Evolutionary conservation across 176 grass and related monocot genomes (phyloP), one percentile per base, ranked within the genome.

Genomic region (Puccinellia tenuiflora): DNA sequence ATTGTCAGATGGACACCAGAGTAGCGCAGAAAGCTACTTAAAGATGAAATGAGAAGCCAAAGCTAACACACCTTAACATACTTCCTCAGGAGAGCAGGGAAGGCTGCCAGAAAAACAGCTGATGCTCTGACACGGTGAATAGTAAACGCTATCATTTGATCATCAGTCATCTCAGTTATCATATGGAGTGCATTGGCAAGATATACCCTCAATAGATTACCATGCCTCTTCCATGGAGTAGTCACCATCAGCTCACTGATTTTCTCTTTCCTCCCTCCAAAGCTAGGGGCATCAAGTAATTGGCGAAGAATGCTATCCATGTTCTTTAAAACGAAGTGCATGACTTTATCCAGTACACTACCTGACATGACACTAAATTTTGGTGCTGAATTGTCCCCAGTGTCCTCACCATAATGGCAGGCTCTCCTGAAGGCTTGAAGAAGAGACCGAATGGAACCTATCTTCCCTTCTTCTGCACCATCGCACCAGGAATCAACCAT

Each of bases 161-260:
- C 96, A 85, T 98, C 90, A 45, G 96, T 98, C 92, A 98, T 95
- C 63, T 98, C 90, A 63, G 87, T 98, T 84, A 98, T 79, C 85
- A 98, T 95, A 93, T 93, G 88, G 61, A 95, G 91, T 51, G 92
- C 92, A 57, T 91, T 98, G 50, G 77, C 77, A 85, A 98, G 92
- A 91, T 93, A 98, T n/a, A 91, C 71, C 77, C 89, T 89, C 92
- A 98, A 91, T 60, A 98, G 89, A 75, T 84, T 89, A 12, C 90
- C 96, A 88, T 95, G 74, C 62, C 79, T 88, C 79, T 91, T 91
- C 96, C 96, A 98, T 30, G 31, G 24, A 63, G 88, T 90, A 77
- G 82, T 90, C 26, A 84, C 76, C 89, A 86, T 95, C 66, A 93
- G 48, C 9, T 98, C 87, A 75, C 68, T 82, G 53, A 98, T 64